These are phyloP conservation scores for Fusarium decemcellulare DNA, from an alignment of 2,329 filamentous ascomycete species.

Conservation along the genomic window DNA sequence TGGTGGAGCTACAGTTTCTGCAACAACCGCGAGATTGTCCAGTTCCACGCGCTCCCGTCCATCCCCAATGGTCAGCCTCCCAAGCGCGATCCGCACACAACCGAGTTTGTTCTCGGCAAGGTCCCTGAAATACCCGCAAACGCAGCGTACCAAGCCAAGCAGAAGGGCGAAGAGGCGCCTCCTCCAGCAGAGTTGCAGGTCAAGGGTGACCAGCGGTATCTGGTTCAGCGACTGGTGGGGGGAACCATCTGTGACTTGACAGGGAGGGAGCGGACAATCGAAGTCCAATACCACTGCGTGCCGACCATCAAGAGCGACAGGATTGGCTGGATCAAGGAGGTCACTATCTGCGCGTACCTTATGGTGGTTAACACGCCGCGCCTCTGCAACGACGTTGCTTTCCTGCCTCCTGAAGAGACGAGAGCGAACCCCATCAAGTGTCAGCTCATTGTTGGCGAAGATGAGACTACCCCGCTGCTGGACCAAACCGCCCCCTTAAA, in stretches of 20 bases:
- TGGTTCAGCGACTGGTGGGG: slow-evolving; percentile 84
- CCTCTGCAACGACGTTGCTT: slow-evolving; percentile 89
- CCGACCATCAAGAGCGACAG: slow-evolving; percentile 80
- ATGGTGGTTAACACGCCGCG: slow-evolving; percentile 94
- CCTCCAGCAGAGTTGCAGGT: slow-evolving; percentile 78
- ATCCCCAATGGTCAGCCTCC: slow-evolving; percentile 79
- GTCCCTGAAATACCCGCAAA: slow-evolving; percentile 52
- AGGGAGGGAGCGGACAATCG: slow-evolving; percentile 83
- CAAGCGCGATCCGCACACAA: slow-evolving; percentile 80
- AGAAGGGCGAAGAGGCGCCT: slow-evolving; percentile 45
- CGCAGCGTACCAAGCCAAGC: slow-evolving; percentile 43
- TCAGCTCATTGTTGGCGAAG: slow-evolving; percentile 73
- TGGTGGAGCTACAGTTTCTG: slow-evolving; percentile 99
- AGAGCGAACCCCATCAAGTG: slow-evolving; percentile 84
- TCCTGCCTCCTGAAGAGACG: slow-evolving; percentile 84
- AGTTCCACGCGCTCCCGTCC: slow-evolving; percentile 88
- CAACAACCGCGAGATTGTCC: slow-evolving; percentile 88
- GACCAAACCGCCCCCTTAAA: slow-evolving; percentile 51
- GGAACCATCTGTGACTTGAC: slow-evolving; percentile 92
- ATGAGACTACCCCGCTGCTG: slow-evolving; percentile 56
- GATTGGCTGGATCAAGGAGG: slow-evolving; percentile 94
- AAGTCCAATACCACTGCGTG: slow-evolving; percentile 86
- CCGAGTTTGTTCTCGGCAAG: slow-evolving; percentile 84
- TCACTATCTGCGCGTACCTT: slow-evolving; percentile 90
- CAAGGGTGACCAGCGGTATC: slow-evolving; percentile 86